Evolutionary conservation across 176 grass and related monocot species (phyloP), one percentile per base, ranked within the genome.

Genomic region (Oryza nivara): DNA sequence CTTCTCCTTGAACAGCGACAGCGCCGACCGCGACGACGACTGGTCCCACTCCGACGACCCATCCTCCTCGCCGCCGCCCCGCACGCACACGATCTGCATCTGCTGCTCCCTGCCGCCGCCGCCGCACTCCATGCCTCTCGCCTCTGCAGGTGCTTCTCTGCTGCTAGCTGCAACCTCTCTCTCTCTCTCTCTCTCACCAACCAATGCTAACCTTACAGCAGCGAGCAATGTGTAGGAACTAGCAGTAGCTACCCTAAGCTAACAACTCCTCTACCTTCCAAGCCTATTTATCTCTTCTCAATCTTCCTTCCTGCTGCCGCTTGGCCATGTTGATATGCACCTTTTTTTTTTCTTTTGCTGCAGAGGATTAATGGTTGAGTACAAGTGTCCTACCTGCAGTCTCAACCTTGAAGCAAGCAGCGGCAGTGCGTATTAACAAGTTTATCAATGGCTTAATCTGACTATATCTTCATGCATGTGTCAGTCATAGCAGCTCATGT

Each of bases 1-100:
- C 88, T 97, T 92, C 22, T 85, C 88, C 44, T 88, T 91, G 87
- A 97, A 97, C 38, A 89, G 75, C 2, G 94, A 92, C 81, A 94
- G 80, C 70, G 90, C 92, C 68, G 88, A 91, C 56, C 83, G 85
- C 43, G 90, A 83, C 10, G 88, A 68, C 51, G 54, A 19, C 19
- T 58, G 54, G 54, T 83, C 79, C 15, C 80, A 83, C 45, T 88
- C 87, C 25, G 44, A 22, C 23, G 5, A 38, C 9, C 11, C 80
- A 26, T 64, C 86, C 7, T 22, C 30, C 19, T 3, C 71, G 67
- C 65, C 79, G 51, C 25, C 26, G 84, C 85, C 82, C 46, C 85
- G 65, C 76, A 88, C 76, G 68, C 91, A 82, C 80, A 90, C 81
- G 67, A 93, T 81, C 84, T 93, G 91, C 85, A 90, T 88, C 66